Evolutionary conservation across 2,329 filamentous ascomycete genomes (phyloP).

Genomic region (Ceratocystis lukuohia): DNA sequence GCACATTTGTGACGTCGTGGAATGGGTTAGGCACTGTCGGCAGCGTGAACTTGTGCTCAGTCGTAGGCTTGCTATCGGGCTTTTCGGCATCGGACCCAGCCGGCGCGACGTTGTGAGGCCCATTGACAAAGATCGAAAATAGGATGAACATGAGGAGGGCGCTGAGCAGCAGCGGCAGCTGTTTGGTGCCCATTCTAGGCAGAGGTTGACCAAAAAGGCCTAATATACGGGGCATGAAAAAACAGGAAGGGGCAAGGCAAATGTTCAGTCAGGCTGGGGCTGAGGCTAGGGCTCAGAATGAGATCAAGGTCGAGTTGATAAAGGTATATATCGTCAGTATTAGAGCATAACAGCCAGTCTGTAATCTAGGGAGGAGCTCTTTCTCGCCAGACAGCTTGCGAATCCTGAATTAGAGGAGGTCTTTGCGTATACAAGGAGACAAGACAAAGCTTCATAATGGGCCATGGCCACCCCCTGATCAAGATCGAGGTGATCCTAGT

Average conservation of each 20-base stretch:
- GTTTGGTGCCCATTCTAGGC: slow-evolving; percentile 39
- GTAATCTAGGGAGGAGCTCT: too few species aligned
- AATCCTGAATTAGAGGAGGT: background rate
- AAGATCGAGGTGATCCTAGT: background rate
- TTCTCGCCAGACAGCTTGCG: background rate
- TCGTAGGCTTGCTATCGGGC: background rate
- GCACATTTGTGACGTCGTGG: slow-evolving; percentile 33
- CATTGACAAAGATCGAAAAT: slow-evolving; percentile 38
- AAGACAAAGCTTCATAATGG: background rate
- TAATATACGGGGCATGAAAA: slow-evolving; percentile 31
- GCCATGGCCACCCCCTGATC: slow-evolving; percentile 4
- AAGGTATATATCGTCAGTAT: too few species aligned
- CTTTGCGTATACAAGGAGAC: background rate
- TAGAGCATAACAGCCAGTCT: too few species aligned
- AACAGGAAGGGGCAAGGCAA: background rate
- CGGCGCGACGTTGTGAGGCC: slow-evolving; percentile 2
- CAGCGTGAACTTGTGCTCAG: slow-evolving; percentile 38
- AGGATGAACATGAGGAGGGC: slow-evolving; percentile 40
- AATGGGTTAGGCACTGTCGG: slow-evolving; percentile 33
- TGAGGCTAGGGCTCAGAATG: background rate
- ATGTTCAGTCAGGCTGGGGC: background rate
- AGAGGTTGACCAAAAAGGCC: slow-evolving; percentile 35
- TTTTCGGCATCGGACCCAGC: background rate
- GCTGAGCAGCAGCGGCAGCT: slow-evolving; percentile 39
- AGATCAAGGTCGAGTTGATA: too few species aligned